Conservation (phyloP, 768 basidiomycete species). For the Suillus plorans region DNA sequence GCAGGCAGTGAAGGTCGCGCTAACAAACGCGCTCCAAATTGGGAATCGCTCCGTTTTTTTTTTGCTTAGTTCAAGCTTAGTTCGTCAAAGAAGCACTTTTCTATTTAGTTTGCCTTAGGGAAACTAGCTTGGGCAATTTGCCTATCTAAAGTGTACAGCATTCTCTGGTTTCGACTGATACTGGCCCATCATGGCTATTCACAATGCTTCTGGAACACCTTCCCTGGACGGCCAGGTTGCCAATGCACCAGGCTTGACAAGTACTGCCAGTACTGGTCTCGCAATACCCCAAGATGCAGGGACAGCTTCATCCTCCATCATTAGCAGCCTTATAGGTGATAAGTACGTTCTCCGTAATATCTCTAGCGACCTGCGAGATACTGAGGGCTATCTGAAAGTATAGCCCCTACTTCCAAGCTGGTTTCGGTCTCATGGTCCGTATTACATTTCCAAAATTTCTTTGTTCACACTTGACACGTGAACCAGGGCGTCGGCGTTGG, state of each 20-base stretch:
- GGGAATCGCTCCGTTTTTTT: constrained; percentile 7
- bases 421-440: constrained; percentile 93
- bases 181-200: background rate
- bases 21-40: constrained; percentile 26
- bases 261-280: background rate
- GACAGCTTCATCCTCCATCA: constrained; percentile 26
- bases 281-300: constrained; percentile 11
- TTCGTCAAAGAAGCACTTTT: background rate
- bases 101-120: background rate
- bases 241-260: background rate
- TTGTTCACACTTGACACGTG: constrained; percentile 1
- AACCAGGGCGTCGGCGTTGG: constrained; percentile 87
- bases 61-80: background rate
- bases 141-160: background rate
- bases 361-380: constrained; percentile 11
- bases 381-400: constrained; percentile 35
- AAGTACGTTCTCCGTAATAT: constrained; percentile 52
- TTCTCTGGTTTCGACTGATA: background rate
- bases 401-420: constrained; percentile 97
- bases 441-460: background rate
- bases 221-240: background rate
- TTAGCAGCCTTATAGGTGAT: constrained; percentile 50
- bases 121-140: background rate
- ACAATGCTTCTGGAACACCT: background rate
- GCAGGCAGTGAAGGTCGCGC: constrained; percentile 18